Percentiles rank a stretch among this genome's conserved stretches.
Conservation (phyloP, 257 asterid species). For the Catharanthus roseus region DNA sequence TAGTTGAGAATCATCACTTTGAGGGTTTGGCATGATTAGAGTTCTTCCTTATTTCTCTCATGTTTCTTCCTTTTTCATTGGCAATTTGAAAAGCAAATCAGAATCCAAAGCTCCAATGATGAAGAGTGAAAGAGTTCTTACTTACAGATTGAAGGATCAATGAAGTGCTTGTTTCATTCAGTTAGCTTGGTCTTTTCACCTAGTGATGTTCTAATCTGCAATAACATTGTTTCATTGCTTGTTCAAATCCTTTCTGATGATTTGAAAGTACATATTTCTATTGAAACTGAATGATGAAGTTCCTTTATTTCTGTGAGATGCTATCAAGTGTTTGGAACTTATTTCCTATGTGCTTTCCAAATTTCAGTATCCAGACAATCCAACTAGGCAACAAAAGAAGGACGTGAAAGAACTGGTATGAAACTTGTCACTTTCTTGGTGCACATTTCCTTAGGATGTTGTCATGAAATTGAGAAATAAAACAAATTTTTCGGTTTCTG, state of each 20-base stretch:
- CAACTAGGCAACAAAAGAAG: conserved; percentile 91
- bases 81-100: not conserved
- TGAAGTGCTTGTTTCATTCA: not conserved
- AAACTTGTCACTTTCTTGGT: conserved; percentile 1
- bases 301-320: not conserved
- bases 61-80: not conserved
- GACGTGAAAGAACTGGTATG: conserved; percentile 96
- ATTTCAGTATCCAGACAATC: conserved; percentile 94
- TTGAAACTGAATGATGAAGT: conserved; percentile 8
- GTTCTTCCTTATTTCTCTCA: not conserved
- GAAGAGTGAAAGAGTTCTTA: not conserved
- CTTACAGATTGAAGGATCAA: not conserved
- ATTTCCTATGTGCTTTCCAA: conserved; percentile 6
- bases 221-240: not conserved
- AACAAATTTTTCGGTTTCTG: not conserved
- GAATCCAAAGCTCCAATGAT: not conserved
- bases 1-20: not conserved
- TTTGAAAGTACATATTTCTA: not conserved
- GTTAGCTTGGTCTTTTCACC: not conserved
- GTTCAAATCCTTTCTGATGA: not conserved
- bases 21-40: not conserved
- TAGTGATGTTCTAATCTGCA: not conserved
- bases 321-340: not conserved
- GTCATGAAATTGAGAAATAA: not conserved
- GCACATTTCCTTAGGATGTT: conserved; percentile 1